A percentile compares a stretch with the other conserved stretches of the same genome.
Conservation (phyloP, 169 alveolate genomes). For the Eimeria brunetti region DNA sequence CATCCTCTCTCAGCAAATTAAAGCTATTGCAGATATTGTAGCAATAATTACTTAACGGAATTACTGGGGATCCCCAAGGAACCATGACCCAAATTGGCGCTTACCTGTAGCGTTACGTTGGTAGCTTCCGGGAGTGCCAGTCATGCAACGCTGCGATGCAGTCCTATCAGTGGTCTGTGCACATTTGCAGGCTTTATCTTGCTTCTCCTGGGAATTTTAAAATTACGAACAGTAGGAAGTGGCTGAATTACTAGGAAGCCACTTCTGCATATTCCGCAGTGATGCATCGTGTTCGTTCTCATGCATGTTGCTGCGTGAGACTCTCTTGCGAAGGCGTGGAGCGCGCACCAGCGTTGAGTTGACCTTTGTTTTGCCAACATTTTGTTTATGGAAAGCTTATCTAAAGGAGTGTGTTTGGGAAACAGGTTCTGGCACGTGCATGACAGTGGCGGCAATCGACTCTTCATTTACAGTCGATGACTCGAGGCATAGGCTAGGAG, state of each 20-base stretch:
- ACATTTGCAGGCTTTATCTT: neutral
- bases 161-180: neutral
- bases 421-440: neutral
- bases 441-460: slow-evolving; percentile 18
- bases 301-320: neutral
- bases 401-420: neutral
- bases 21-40: neutral
- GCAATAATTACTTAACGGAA: neutral
- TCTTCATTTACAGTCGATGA: slow-evolving; percentile 16
- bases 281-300: slow-evolving; percentile 29
- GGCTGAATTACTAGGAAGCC: neutral
- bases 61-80: neutral
- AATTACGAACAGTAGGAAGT: neutral
- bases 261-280: neutral
- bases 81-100: neutral
- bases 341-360: neutral
- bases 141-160: slow-evolving; percentile 45
- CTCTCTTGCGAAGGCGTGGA: slow-evolving; percentile 34
- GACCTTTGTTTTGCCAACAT: neutral
- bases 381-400: neutral
- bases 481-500: slow-evolving; percentile 25
- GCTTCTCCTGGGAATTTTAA: neutral
- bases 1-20: neutral
- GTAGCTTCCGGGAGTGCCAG: slow-evolving; percentile 36
- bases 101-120: neutral